Percentiles rank a stretch among this genome's conserved stretches.
These are phyloP conservation scores for Rosellinia necatrix DNA, from an alignment of 2,329 filamentous ascomycete genomes.

Conservation along the genomic window DNA sequence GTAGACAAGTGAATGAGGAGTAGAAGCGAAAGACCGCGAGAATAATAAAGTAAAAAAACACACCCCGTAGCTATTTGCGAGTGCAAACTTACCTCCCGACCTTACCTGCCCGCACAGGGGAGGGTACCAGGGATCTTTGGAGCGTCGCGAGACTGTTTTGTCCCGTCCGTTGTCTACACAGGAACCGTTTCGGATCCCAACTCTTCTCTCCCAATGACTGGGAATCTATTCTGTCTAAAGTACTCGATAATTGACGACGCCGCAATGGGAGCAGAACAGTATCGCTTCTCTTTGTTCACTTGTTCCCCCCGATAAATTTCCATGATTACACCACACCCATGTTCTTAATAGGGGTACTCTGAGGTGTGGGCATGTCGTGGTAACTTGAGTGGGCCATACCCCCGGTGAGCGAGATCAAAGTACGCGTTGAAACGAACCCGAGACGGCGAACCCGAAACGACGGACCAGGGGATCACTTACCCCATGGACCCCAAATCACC, in stretches of 20 bases:
- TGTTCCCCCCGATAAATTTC: too few species aligned
- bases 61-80: neutral
- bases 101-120: neutral
- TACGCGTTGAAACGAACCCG: conserved; percentile 2
- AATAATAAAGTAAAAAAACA: neutral
- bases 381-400: neutral
- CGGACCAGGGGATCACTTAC: neutral
- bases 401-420: neutral
- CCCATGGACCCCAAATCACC: neutral
- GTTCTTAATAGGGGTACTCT: too few species aligned
- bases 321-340: too few species aligned
- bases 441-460: conserved; percentile 3
- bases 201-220: neutral
- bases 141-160: neutral
- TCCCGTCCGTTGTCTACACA: conserved; percentile 1
- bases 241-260: too few species aligned
- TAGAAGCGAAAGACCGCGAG: neutral
- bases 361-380: neutral
- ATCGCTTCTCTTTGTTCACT: too few species aligned
- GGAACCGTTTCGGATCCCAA: conserved; percentile 4
- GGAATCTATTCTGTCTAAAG: too few species aligned
- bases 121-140: neutral
- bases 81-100: too few species aligned
- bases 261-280: neutral
- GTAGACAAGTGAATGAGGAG: neutral